phyloP scores from a whole-genome alignment of 768 basidiomycete species.

The Phanerochaete sordida region DNA sequence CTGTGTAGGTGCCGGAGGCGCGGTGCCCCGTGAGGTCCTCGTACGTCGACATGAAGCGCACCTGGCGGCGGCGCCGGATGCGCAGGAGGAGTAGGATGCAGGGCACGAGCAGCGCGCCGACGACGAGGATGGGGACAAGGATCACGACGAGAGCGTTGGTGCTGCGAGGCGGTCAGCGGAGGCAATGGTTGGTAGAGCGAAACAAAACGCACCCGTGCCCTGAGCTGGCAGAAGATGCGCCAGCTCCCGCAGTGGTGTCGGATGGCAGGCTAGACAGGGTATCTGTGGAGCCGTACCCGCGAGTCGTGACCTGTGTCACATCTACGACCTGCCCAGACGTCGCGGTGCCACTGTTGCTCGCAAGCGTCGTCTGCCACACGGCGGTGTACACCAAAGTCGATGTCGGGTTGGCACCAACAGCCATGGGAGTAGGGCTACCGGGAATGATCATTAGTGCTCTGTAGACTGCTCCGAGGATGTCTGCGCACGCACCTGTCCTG shows the following conservation, averaged over 20 bases:
- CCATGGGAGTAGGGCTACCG: neutral
- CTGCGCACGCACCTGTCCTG: neutral
- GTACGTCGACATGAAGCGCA: constrained; percentile 5
- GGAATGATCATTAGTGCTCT: neutral
- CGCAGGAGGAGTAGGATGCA: constrained; percentile 7
- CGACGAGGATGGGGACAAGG: constrained; percentile 7
- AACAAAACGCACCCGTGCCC: neutral
- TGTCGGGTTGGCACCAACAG: neutral
- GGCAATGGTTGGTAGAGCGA: neutral
- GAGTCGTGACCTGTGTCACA: neutral
- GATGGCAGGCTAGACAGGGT: neutral
- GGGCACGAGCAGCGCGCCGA: neutral
- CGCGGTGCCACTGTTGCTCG: neutral
- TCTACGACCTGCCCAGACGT: constrained; percentile 1
- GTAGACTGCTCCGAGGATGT: neutral
- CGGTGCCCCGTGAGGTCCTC: neutral
- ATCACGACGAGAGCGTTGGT: neutral
- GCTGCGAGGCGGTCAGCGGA: neutral
- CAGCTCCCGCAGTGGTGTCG: neutral
- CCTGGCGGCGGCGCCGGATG: neutral
- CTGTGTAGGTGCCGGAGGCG: neutral
- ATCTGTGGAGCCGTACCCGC: neutral
- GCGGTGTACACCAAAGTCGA: neutral
- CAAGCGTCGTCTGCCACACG: neutral
- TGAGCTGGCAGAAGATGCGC: neutral